Percentiles rank a stretch among this genome's conserved stretches.
Evolutionary conservation across 2,329 filamentous ascomycete genomes (phyloP).

Genomic region (Colletotrichum tanaceti): DNA sequence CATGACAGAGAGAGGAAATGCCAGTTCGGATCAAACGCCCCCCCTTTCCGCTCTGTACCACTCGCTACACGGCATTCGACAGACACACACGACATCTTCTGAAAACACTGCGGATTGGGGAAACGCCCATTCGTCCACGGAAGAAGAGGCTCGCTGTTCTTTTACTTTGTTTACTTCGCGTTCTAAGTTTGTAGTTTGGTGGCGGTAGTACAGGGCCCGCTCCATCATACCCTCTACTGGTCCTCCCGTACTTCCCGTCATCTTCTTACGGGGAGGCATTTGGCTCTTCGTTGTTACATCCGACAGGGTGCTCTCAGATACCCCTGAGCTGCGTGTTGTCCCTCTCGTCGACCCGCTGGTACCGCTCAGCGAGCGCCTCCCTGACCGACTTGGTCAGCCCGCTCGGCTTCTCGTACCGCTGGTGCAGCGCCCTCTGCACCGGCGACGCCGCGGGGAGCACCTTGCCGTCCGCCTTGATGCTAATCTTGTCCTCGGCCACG

Average conservation of each 20-base stretch:
- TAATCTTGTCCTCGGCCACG: slow-evolving; percentile 42
- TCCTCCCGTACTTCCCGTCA: slow-evolving; percentile 9
- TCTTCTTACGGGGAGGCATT: background rate
- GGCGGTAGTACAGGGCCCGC: slow-evolving; percentile 34
- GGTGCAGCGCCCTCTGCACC: slow-evolving; percentile 62
- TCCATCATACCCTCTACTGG: slow-evolving; percentile 5
- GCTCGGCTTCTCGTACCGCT: slow-evolving; percentile 61
- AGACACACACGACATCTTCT: background rate
- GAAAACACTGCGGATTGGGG: background rate
- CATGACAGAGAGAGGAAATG: background rate
- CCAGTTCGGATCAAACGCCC: background rate
- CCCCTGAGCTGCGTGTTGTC: slow-evolving; percentile 59
- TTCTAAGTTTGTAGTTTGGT: slow-evolving; percentile 35
- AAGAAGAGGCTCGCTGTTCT: slow-evolving; percentile 30
- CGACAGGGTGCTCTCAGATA: slow-evolving; percentile 13
- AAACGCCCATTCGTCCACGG: slow-evolving; percentile 3
- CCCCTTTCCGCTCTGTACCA: slow-evolving; percentile 2
- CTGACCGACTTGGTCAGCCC: slow-evolving; percentile 61
- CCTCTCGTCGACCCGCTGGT: slow-evolving; percentile 60
- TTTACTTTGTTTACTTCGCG: slow-evolving; percentile 11
- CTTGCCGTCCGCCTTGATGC: slow-evolving; percentile 55
- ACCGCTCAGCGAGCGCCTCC: slow-evolving; percentile 66
- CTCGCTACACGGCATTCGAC: background rate
- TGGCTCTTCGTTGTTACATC: background rate
- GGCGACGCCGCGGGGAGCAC: slow-evolving; percentile 54